Evolutionary conservation across 805 yeast species (phyloP).

Genomic region (Sugiyamaella qingdaonensis): DNA sequence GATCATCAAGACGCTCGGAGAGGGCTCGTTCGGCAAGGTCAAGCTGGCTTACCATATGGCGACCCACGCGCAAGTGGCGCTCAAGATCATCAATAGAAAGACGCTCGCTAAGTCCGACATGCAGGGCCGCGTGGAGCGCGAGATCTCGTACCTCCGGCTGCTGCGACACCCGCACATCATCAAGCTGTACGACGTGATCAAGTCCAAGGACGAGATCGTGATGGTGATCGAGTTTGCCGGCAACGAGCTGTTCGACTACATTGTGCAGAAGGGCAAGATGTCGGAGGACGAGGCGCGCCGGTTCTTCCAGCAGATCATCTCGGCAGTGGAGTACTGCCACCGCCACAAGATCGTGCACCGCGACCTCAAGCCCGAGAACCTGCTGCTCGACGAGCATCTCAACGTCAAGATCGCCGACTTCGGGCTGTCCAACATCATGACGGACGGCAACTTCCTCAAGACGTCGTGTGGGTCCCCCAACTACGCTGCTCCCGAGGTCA

Average conservation of each 20-base stretch:
- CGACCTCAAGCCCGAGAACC: slow-evolving; percentile 93
- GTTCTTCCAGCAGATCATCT: slow-evolving; percentile 92
- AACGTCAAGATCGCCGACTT: slow-evolving; percentile 96
- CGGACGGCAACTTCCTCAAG: slow-evolving; percentile 92
- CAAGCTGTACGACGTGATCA: slow-evolving; percentile 90
- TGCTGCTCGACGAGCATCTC: slow-evolving; percentile 80
- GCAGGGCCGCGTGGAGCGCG: slow-evolving; percentile 96
- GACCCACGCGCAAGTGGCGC: slow-evolving; percentile 88
- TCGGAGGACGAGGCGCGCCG: slow-evolving; percentile 86
- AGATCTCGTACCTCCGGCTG: slow-evolving; percentile 80
- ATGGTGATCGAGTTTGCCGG: slow-evolving; percentile 98
- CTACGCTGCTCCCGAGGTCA: slow-evolving; percentile 97
- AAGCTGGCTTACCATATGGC: slow-evolving; percentile 65
- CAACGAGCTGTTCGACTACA: slow-evolving; percentile 92
- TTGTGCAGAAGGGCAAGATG: slow-evolving; percentile 91
- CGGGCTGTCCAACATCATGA: slow-evolving; percentile 92
- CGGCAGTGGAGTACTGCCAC: slow-evolving; percentile 96
- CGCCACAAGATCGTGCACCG: slow-evolving; percentile 94
- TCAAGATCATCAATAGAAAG: slow-evolving; percentile 87
- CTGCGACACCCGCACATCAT: slow-evolving; percentile 95
- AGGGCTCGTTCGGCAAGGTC: slow-evolving; percentile 95
- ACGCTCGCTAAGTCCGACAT: slow-evolving; percentile 91
- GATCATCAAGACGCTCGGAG: slow-evolving; percentile 87
- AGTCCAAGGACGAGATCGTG: slow-evolving; percentile 89
- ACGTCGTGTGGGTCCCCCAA: slow-evolving; percentile 97